phyloP scores from a whole-genome alignment of 2,329 filamentous ascomycete genomes.

The Neonectria neomacrospora region DNA sequence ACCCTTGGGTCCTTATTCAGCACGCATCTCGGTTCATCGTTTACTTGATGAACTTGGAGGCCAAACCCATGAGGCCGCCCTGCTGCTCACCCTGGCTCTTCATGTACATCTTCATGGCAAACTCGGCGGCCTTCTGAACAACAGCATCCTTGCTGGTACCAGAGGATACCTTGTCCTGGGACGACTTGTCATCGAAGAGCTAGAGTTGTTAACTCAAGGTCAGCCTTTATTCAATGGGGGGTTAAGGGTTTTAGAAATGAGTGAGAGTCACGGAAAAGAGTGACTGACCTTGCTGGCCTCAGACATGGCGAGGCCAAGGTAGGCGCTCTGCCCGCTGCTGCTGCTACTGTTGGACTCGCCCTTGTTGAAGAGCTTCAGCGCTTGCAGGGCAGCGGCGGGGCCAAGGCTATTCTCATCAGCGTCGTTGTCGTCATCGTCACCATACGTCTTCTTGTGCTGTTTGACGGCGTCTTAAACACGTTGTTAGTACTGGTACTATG shows the following conservation, averaged over 20 bases:
- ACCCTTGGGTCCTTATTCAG: neutral
- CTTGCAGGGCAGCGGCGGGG: slow-evolving; percentile 81
- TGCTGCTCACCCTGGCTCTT: slow-evolving; percentile 72
- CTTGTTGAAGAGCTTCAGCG: slow-evolving; percentile 80
- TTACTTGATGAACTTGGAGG: slow-evolving; percentile 58
- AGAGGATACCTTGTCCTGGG: slow-evolving; percentile 63
- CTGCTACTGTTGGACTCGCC: slow-evolving; percentile 60
- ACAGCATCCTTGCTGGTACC: slow-evolving; percentile 82
- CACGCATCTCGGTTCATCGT: neutral
- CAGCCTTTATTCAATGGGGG: slow-evolving; percentile 4
- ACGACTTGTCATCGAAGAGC: slow-evolving; percentile 70
- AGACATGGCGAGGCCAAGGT: slow-evolving; percentile 87
- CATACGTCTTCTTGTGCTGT: slow-evolving; percentile 81
- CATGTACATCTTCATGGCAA: slow-evolving; percentile 91
- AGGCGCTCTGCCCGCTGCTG: slow-evolving; percentile 77
- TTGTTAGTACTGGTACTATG: neutral
- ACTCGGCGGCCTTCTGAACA: slow-evolving; percentile 82
- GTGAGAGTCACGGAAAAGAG: neutral
- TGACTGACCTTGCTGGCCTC: slow-evolving; percentile 79
- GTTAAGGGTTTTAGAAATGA: neutral
- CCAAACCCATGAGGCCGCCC: slow-evolving; percentile 58
- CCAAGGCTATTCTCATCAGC: slow-evolving; percentile 67
- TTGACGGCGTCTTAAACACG: slow-evolving; percentile 68
- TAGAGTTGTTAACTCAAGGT: slow-evolving; percentile 41
- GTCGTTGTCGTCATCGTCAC: slow-evolving; percentile 58